A percentile compares a stretch with the other conserved stretches of the same genome.
phyloP scores from a whole-genome alignment of 345 rosid genomes.

The Brassica incana region DNA sequence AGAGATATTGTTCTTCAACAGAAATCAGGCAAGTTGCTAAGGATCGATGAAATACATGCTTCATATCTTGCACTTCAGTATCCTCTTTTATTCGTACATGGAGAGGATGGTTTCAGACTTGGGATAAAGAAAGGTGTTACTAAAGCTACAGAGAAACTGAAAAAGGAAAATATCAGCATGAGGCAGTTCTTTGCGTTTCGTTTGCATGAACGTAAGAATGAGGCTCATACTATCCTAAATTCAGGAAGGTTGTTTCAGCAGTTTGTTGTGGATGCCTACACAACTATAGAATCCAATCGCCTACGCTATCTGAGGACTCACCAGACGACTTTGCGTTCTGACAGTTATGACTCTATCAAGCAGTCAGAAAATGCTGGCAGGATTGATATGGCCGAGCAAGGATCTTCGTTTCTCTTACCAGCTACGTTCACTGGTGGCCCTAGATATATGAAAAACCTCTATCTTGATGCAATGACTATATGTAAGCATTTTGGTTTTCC shows the following conservation, averaged over 20 bases:
- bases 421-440: background rate
- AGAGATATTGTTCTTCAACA: too few relatives aligned
- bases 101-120: too few relatives aligned
- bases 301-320: background rate
- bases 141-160: background rate
- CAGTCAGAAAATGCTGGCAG: background rate
- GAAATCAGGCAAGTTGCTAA: too few relatives aligned
- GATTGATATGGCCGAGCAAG: background rate
- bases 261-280: background rate
- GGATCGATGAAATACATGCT: too few relatives aligned
- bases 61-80: too few relatives aligned
- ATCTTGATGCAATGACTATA: background rate
- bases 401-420: background rate
- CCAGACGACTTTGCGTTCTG: background rate
- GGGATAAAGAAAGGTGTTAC: background rate
- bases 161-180: background rate
- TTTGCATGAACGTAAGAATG: background rate
- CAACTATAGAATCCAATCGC: background rate
- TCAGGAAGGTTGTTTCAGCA: background rate
- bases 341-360: background rate
- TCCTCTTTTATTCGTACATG: too few relatives aligned
- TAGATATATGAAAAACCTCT: background rate
- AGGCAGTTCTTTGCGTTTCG: background rate
- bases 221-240: background rate
- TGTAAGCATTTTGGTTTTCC: background rate